phyloP scores from a whole-genome alignment of 768 basidiomycete genomes.

The Lenzites betulinus region DNA sequence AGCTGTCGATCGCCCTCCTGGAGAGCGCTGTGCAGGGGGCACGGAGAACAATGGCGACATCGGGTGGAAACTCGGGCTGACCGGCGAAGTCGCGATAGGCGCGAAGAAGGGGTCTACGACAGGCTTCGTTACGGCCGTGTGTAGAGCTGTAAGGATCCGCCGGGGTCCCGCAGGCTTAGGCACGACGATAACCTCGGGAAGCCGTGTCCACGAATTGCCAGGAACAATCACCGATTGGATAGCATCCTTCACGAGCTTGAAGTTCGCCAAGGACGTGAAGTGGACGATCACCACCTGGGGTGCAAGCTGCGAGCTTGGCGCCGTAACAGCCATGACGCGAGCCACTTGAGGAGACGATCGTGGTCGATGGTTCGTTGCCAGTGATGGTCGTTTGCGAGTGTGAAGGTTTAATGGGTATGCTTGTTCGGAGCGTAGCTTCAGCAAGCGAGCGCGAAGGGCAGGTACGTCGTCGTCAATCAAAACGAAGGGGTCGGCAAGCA shows the following conservation, averaged over 20 bases:
- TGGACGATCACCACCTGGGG: slow-evolving; percentile 69
- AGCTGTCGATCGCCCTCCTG: slow-evolving; percentile 47
- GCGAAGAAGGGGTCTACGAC: slow-evolving; percentile 87
- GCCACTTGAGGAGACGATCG: slow-evolving; percentile 82
- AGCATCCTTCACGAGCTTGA: slow-evolving; percentile 84
- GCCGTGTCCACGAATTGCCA: slow-evolving; percentile 45
- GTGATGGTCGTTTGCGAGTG: slow-evolving; percentile 65
- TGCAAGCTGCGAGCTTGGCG: slow-evolving; percentile 34
- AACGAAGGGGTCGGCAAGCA: slow-evolving; percentile 55
- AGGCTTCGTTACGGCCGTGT: slow-evolving; percentile 87
- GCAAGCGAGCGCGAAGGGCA: slow-evolving; percentile 74
- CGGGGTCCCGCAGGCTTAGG: slow-evolving; percentile 97
- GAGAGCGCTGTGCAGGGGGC: slow-evolving; percentile 41
- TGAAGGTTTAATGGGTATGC: slow-evolving; percentile 42
- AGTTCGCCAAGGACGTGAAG: slow-evolving; percentile 89
- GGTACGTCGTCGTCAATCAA: slow-evolving; percentile 93
- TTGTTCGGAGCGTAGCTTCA: slow-evolving; percentile 62
- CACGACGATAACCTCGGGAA: slow-evolving; percentile 94
- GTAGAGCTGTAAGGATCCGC: slow-evolving; percentile 87
- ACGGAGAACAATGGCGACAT: slow-evolving; percentile 46
- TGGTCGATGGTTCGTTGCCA: slow-evolving; percentile 68
- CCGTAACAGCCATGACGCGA: slow-evolving; percentile 48
- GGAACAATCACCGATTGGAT: slow-evolving; percentile 67
- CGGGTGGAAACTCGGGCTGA: slow-evolving; percentile 64
- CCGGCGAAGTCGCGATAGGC: slow-evolving; percentile 93